Conservation (phyloP, 768 basidiomycete species). For the Naganishia randhawae region DNA sequence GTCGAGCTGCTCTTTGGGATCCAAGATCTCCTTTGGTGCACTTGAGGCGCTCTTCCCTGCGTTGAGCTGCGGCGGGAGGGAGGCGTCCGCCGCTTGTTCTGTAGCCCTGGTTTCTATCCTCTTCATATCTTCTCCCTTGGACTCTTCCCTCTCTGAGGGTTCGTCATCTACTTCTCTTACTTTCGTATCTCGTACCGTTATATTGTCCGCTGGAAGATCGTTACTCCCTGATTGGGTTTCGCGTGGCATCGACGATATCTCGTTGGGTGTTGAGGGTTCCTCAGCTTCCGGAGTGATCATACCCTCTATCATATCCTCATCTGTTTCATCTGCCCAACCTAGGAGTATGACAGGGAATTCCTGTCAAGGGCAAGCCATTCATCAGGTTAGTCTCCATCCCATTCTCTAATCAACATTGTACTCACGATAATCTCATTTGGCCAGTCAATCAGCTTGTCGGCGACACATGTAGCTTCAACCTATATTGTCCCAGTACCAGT, state of each 20-base stretch:
- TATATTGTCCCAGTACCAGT: not conserved
- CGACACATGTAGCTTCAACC: slow-evolving; percentile 49
- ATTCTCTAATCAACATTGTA: not conserved
- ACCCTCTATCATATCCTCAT: not conserved
- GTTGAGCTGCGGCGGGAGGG: not conserved
- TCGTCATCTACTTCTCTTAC: too few species aligned
- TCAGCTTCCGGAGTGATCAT: too few species aligned
- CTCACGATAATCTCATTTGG: slow-evolving; percentile 94
- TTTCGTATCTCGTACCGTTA: not conserved
- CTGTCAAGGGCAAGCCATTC: slow-evolving; percentile 52
- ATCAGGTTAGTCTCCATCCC: slow-evolving; percentile 25
- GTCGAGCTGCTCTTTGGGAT: not conserved
- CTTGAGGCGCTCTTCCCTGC: not conserved
- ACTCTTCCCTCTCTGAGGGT: too few species aligned
- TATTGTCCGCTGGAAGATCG: not conserved
- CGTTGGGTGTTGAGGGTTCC: too few species aligned
- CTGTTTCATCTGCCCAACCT: slow-evolving; percentile 57
- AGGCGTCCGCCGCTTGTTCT: not conserved
- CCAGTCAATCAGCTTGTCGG: slow-evolving; percentile 68
- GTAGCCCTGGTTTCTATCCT: too few species aligned
- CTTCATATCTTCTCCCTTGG: too few species aligned
- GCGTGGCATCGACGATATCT: not conserved
- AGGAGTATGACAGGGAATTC: slow-evolving; percentile 91
- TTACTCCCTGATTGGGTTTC: slow-evolving; percentile 56
- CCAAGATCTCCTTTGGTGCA: not conserved